A percentile compares a stretch with the other conserved stretches of the same genome.
Evolutionary conservation across 2,329 filamentous ascomycete genomes (phyloP).

Genomic region (Zymoseptoria brevis): DNA sequence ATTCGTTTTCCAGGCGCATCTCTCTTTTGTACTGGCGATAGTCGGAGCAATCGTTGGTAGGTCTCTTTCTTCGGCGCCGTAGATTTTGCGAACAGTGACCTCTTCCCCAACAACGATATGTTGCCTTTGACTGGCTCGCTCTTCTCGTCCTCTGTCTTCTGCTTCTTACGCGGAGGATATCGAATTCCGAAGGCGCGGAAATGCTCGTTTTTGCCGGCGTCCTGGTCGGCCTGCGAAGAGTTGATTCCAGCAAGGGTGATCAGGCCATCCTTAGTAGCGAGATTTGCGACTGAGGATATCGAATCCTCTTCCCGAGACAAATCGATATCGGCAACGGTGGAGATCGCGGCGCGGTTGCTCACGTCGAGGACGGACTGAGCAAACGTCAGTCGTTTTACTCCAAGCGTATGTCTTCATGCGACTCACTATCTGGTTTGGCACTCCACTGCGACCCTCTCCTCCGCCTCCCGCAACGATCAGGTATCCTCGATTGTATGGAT

Average conservation of each 20-base stretch:
- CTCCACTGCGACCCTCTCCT: slow-evolving; percentile 70
- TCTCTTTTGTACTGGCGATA: slow-evolving; percentile 48
- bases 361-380: slow-evolving; percentile 62
- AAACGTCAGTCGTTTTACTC: slow-evolving; percentile 1
- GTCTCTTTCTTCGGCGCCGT: slow-evolving; percentile 44
- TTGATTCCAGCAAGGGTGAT: slow-evolving; percentile 70
- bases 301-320: slow-evolving; percentile 82
- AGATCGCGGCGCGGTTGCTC: slow-evolving; percentile 56
- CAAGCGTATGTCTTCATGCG: background rate
- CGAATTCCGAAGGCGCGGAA: slow-evolving; percentile 66
- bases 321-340: slow-evolving; percentile 62
- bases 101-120: slow-evolving; percentile 43
- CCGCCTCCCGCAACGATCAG: slow-evolving; percentile 82
- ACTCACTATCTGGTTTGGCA: slow-evolving; percentile 75
- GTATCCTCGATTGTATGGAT: slow-evolving; percentile 66
- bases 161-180: slow-evolving; percentile 42
- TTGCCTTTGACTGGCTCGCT: slow-evolving; percentile 28
- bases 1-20: slow-evolving; percentile 52
- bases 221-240: slow-evolving; percentile 62
- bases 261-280: slow-evolving; percentile 50
- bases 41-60: slow-evolving; percentile 51
- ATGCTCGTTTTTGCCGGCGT: slow-evolving; percentile 73
- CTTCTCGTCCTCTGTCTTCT: slow-evolving; percentile 31
- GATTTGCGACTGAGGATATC: slow-evolving; percentile 70
- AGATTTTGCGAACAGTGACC: slow-evolving; percentile 42